Conservation (phyloP, 1,139 yeast species). For the Chernovozyma aurita region DNA sequence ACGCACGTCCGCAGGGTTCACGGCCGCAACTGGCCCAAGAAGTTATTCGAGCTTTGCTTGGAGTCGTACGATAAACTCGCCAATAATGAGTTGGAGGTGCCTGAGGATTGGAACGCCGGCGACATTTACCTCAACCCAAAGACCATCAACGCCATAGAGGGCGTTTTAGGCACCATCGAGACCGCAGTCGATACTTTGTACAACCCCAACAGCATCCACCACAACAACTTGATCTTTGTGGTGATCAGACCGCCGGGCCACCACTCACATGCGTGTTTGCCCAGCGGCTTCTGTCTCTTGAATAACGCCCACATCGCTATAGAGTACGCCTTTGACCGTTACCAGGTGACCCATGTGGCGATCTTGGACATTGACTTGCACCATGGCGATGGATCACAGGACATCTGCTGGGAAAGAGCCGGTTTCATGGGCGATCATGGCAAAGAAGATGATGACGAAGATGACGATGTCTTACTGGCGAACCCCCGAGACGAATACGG, state of each 20-base stretch:
- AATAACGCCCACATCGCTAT: slow-evolving; percentile 82
- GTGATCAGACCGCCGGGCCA: slow-evolving; percentile 86
- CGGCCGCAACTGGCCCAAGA: slow-evolving; percentile 68
- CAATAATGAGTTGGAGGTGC: slow-evolving; percentile 65
- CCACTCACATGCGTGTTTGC: slow-evolving; percentile 80
- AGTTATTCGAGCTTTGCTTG: slow-evolving; percentile 54
- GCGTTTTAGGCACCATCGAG: slow-evolving; percentile 77
- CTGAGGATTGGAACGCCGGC: slow-evolving; percentile 79
- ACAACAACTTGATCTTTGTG: slow-evolving; percentile 53
- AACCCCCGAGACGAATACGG: slow-evolving; percentile 49
- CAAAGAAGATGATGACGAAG: slow-evolving; percentile 40
- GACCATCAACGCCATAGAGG: slow-evolving; percentile 71
- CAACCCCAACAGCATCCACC: slow-evolving; percentile 8
- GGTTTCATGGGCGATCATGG: slow-evolving; percentile 55
- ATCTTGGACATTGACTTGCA: slow-evolving; percentile 81
- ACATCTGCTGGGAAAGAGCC: slow-evolving; percentile 78
- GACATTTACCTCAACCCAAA: slow-evolving; percentile 71
- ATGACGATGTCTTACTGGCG: slow-evolving; percentile 19
- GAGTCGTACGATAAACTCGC: slow-evolving; percentile 54
- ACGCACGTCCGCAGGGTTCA: slow-evolving; percentile 72
- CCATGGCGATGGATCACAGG: slow-evolving; percentile 93
- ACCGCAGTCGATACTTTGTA: slow-evolving; percentile 62
- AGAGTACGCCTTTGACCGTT: slow-evolving; percentile 65
- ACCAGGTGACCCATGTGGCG: slow-evolving; percentile 75
- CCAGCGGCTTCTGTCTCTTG: slow-evolving; percentile 82